phyloP scores from a whole-genome alignment of 169 alveolate genomes.

The Eimeria acervulina region DNA sequence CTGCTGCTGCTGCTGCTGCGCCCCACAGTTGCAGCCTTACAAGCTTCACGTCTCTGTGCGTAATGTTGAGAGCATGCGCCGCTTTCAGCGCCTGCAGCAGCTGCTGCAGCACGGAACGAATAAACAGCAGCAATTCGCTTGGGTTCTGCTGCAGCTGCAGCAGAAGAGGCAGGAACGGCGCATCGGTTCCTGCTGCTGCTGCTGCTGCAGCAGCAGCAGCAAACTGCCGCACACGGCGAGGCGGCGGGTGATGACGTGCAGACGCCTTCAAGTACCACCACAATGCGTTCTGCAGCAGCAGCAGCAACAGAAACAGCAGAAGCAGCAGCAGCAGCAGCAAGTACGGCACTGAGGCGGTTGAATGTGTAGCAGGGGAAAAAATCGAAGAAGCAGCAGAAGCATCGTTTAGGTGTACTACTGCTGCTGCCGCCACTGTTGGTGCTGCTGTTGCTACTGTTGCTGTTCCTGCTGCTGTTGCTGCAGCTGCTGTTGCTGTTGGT shows the following conservation, averaged over 20 bases:
- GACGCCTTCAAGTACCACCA: conserved; percentile 63
- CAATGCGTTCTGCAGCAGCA: neutral
- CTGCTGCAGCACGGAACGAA: conserved; percentile 49
- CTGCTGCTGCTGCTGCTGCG: neutral
- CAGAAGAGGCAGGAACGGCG: conserved; percentile 6
- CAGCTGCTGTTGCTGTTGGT: too few species aligned
- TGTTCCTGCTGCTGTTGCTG: conserved; percentile 1
- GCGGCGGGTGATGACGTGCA: neutral
- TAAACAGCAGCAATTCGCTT: conserved; percentile 16
- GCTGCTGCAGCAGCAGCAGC: neutral
- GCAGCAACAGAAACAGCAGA: too few species aligned
- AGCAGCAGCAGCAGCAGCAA: too few species aligned
- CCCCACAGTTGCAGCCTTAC: neutral
- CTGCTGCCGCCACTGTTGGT: neutral
- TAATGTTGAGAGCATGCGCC: conserved; percentile 12
- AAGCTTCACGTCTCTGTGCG: conserved; percentile 63
- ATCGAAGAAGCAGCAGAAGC: neutral
- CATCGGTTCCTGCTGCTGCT: conserved; percentile 23
- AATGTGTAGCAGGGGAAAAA: neutral
- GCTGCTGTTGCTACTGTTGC: neutral
- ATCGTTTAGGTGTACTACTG: too few species aligned
- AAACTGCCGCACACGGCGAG: too few species aligned
- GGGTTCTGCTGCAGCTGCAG: conserved; percentile 31
- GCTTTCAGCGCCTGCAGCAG: conserved; percentile 12
- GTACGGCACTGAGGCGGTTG: too few species aligned